These are phyloP conservation scores for Taphrina flavorubra DNA, from an alignment of 1,139 yeast genomes.

Conservation along the genomic window DNA sequence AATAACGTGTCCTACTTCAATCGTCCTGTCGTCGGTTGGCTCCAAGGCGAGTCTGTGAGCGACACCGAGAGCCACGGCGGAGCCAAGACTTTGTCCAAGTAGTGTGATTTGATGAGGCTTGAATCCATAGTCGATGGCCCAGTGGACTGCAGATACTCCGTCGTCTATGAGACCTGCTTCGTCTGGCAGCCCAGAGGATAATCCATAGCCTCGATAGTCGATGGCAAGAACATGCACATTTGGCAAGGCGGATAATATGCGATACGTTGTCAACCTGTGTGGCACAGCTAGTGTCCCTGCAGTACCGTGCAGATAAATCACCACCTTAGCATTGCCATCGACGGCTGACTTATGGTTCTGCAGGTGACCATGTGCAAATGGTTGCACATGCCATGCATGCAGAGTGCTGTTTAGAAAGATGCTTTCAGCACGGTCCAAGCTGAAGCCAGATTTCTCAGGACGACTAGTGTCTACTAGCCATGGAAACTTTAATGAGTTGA, in stretches of 20 bases:
- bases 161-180: slow-evolving; percentile 41
- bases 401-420: slow-evolving; percentile 21
- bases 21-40: neutral
- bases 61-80: slow-evolving; percentile 42
- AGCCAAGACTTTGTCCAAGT: slow-evolving; percentile 43
- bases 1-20: slow-evolving; percentile 34
- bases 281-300: slow-evolving; percentile 40
- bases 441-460: slow-evolving; percentile 25
- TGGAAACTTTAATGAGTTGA: slow-evolving; percentile 23
- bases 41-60: slow-evolving; percentile 36
- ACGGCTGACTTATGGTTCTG: neutral
- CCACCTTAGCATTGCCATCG: slow-evolving; percentile 1
- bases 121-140: slow-evolving; percentile 41
- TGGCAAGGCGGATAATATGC: slow-evolving; percentile 35
- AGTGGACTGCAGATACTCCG: slow-evolving; percentile 40
- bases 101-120: slow-evolving; percentile 23
- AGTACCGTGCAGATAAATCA: slow-evolving; percentile 41
- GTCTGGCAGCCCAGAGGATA: slow-evolving; percentile 38
- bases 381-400: slow-evolving; percentile 37
- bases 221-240: slow-evolving; percentile 42
- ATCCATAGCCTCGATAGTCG: slow-evolving; percentile 43
- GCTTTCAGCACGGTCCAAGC: slow-evolving; percentile 21
- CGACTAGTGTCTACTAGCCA: slow-evolving; percentile 11
- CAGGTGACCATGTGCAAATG: slow-evolving; percentile 2
- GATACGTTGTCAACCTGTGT: slow-evolving; percentile 37